A percentile compares a stretch with the other conserved stretches of the same genome.
Conservation (phyloP, 140 eudicot species). For the Anethum foeniculum region DNA sequence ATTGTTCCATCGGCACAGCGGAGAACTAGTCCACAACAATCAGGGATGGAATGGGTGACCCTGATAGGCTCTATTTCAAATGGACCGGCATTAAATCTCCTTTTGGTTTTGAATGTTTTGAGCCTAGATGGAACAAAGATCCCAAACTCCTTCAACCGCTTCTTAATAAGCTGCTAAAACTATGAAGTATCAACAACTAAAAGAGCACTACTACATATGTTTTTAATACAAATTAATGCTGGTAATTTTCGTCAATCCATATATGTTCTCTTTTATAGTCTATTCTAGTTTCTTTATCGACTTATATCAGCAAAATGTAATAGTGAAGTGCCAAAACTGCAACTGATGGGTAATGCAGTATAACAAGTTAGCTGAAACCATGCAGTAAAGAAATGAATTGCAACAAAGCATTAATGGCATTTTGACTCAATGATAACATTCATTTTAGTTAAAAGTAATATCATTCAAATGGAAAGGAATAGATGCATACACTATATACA, state of each 20-base stretch:
- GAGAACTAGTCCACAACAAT: slow-evolving; percentile 94
- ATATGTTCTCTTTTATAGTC: not conserved
- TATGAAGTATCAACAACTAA: slow-evolving; percentile 17
- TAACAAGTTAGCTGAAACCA: not conserved
- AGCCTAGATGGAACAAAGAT: slow-evolving; percentile 93
- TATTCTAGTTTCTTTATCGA: not conserved
- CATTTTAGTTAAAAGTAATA: not conserved
- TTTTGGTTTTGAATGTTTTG: slow-evolving; percentile 68
- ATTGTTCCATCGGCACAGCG: slow-evolving; percentile 95
- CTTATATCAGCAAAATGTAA: not conserved
- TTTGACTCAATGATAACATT: not conserved
- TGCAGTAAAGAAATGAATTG: not conserved
- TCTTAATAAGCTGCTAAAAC: slow-evolving; percentile 77
- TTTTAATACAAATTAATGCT: not conserved
- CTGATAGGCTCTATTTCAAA: slow-evolving; percentile 94
- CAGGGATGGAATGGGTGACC: slow-evolving; percentile 98
- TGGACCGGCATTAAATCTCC: slow-evolving; percentile 83
- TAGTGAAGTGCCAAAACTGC: not conserved
- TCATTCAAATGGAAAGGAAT: not conserved
- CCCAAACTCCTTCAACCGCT: slow-evolving; percentile 92
- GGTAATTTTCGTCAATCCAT: not conserved
- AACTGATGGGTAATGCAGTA: not conserved
- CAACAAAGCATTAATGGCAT: not conserved
- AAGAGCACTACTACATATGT: not conserved
- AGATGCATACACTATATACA: not conserved